A percentile compares a stretch with the other conserved stretches of the same genome.
Evolutionary conservation across 768 basidiomycete species (phyloP).

Genomic region (Gloeopeniophorella convolvens): DNA sequence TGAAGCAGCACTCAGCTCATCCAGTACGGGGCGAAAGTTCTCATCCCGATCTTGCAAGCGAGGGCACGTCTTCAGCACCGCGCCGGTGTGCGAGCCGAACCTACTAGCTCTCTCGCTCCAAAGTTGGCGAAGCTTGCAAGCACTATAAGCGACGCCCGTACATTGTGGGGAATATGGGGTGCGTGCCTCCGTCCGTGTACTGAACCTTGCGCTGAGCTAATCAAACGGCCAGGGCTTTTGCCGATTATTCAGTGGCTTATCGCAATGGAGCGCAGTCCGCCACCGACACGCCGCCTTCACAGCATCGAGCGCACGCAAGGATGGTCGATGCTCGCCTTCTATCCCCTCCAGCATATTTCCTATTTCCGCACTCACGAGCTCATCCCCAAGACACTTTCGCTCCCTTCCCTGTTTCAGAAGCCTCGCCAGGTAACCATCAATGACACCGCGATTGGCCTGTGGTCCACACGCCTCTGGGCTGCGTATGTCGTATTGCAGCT

Average conservation of each 20-base stretch:
- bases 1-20: slow-evolving; percentile 44
- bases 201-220: background rate
- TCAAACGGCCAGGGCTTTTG: slow-evolving; percentile 47
- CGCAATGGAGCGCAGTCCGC: slow-evolving; percentile 62
- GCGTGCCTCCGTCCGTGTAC: slow-evolving; percentile 21
- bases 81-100: slow-evolving; percentile 48
- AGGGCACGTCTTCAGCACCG: slow-evolving; percentile 66
- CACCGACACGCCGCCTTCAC: slow-evolving; percentile 61
- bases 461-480: slow-evolving; percentile 82
- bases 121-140: slow-evolving; percentile 48
- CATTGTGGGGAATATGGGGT: slow-evolving; percentile 79
- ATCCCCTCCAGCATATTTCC: slow-evolving; percentile 70
- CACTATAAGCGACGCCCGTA: slow-evolving; percentile 61
- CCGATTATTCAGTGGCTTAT: slow-evolving; percentile 79
- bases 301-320: slow-evolving; percentile 78
- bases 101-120: slow-evolving; percentile 48
- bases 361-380: slow-evolving; percentile 59
- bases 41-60: slow-evolving; percentile 57
- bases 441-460: slow-evolving; percentile 44
- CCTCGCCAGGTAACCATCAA: slow-evolving; percentile 35
- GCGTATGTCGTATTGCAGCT: slow-evolving; percentile 73
- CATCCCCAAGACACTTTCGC: slow-evolving; percentile 47
- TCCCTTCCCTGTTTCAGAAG: slow-evolving; percentile 32
- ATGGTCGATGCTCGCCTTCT: slow-evolving; percentile 72
- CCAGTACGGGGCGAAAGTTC: slow-evolving; percentile 65